Percentiles rank a stretch among this genome's conserved stretches.
Conservation (phyloP, 441 rosid genomes). For the Flueggea neowawraea region DNA sequence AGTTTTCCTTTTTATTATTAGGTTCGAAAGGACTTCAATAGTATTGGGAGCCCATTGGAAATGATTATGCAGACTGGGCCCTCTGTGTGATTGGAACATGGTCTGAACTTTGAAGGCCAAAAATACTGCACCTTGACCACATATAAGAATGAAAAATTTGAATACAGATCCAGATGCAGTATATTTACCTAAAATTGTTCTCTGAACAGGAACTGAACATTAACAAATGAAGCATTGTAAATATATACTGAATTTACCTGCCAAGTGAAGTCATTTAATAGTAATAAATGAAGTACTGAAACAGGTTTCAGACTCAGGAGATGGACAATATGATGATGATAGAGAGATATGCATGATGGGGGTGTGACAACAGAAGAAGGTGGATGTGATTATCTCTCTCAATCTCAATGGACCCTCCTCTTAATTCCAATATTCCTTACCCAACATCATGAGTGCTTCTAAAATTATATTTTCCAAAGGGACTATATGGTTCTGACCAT, state of each 20-base stretch:
- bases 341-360: neutral
- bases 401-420: neutral
- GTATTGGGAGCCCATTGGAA: no score
- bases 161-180: no score
- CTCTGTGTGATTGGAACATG: no score
- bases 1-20: no score
- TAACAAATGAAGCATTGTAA: no score
- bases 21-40: no score
- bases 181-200: no score
- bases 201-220: no score
- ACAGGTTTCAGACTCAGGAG: neutral
- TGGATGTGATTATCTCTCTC: slow-evolving; percentile 16
- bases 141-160: no score
- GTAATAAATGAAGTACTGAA: slow-evolving; percentile 1
- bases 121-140: no score
- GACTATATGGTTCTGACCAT: neutral
- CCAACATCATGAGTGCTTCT: slow-evolving; percentile 13
- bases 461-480: neutral
- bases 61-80: no score
- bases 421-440: slow-evolving; percentile 3
- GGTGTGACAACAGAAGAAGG: slow-evolving; percentile 8
- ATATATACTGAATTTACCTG: neutral
- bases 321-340: slow-evolving; percentile 7
- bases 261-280: neutral
- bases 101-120: no score